These are phyloP conservation scores for Capronia epimyces DNA, from an alignment of 2,329 filamentous ascomycete species.

Conservation along the genomic window DNA sequence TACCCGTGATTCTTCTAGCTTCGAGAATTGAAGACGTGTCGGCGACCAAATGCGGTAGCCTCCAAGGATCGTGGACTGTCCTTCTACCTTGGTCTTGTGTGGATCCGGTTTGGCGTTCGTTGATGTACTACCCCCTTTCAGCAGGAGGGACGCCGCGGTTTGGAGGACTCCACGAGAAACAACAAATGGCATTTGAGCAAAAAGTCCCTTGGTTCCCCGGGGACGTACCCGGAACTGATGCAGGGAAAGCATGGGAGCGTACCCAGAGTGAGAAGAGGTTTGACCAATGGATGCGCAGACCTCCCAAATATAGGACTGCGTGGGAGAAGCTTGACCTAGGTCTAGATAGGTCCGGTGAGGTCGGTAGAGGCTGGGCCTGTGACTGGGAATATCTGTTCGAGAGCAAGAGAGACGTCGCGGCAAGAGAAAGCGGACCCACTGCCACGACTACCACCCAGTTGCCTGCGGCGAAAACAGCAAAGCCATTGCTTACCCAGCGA, in stretches of 20 bases:
- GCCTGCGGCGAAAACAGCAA: background rate
- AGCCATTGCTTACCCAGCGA: constrained; percentile 18
- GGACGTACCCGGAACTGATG: constrained; percentile 72
- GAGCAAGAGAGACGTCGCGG: background rate
- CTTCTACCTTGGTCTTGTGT: constrained; percentile 90
- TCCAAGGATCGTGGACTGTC: constrained; percentile 71
- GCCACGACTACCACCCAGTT: background rate
- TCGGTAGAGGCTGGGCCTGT: constrained; percentile 75
- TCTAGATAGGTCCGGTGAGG: constrained; percentile 67
- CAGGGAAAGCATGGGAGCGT: constrained; percentile 73
- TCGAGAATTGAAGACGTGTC: constrained; percentile 40
- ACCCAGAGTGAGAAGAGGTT: constrained; percentile 57
- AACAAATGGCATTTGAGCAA: constrained; percentile 76
- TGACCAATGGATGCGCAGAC: constrained; percentile 66
- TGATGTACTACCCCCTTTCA: constrained; percentile 75
- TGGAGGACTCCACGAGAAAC: constrained; percentile 71
- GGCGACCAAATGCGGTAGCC: constrained; percentile 44
- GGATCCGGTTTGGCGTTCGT: constrained; percentile 72
- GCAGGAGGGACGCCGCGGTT: constrained; percentile 76
- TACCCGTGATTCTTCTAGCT: constrained; percentile 66
- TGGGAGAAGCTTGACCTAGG: constrained; percentile 73
- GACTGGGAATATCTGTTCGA: constrained; percentile 70
- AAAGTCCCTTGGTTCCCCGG: constrained; percentile 76
- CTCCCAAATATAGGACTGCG: constrained; percentile 72
- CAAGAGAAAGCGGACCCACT: background rate